These are phyloP conservation scores for Candida sp. DNA, from an alignment of 1,139 yeast genomes.

Conservation along the genomic window DNA sequence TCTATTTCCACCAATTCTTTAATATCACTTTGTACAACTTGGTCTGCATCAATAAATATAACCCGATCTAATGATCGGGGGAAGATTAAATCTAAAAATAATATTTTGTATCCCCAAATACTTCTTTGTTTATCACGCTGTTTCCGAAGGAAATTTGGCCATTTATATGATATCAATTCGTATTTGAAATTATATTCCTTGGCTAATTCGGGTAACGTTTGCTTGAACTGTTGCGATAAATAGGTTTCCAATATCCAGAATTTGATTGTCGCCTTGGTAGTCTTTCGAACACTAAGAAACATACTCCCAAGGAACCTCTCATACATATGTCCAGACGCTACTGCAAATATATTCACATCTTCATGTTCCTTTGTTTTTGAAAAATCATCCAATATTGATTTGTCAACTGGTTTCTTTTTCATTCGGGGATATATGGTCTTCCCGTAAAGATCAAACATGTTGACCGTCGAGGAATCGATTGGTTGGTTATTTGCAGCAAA, in stretches of 20 bases:
- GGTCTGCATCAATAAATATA: conserved; percentile 86
- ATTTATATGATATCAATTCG: conserved; percentile 74
- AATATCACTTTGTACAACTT: conserved; percentile 72
- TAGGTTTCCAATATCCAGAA: conserved; percentile 88
- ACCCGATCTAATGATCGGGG: conserved; percentile 75
- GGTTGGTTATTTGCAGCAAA: conserved; percentile 22
- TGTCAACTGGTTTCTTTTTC: conserved; percentile 40
- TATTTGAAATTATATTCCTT: conserved; percentile 55
- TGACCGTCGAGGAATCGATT: conserved; percentile 15
- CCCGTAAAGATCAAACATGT: conserved; percentile 45
- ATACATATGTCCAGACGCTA: conserved; percentile 77
- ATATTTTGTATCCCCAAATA: conserved; percentile 85
- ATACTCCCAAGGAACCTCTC: conserved; percentile 73
- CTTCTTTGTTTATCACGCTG: conserved; percentile 77
- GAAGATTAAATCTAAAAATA: conserved; percentile 83
- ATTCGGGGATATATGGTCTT: conserved; percentile 43
- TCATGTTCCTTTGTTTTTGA: conserved; percentile 31
- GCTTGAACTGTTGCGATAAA: conserved; percentile 65
- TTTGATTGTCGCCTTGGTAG: conserved; percentile 61
- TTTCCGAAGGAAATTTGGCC: conserved; percentile 88
- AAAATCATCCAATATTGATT: conserved; percentile 18
- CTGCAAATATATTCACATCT: conserved; percentile 76
- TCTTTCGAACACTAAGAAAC: conserved; percentile 71
- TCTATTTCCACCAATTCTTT: conserved; percentile 63
- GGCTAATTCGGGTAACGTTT: conserved; percentile 60